Evolutionary conservation across 2,329 filamentous ascomycete genomes (phyloP).

Genomic region (Penicillium expansum): DNA sequence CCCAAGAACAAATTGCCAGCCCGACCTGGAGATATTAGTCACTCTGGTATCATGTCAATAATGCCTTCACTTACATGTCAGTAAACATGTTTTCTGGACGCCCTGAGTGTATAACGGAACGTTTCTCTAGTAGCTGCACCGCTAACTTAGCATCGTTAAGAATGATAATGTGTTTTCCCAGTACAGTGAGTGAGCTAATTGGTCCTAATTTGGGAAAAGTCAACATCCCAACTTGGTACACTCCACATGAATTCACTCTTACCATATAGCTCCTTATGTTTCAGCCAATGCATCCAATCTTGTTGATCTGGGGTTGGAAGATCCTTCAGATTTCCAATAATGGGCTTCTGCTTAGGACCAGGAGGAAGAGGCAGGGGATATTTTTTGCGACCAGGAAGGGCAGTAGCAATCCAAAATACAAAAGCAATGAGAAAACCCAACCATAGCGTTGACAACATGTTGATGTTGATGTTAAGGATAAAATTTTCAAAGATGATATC

Average conservation of each 20-base stretch:
- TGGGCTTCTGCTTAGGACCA: slow-evolving; percentile 47
- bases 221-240: background rate
- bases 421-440: background rate
- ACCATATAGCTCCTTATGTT: slow-evolving; percentile 42
- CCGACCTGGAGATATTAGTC: slow-evolving; percentile 22
- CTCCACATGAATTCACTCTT: background rate
- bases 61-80: slow-evolving; percentile 33
- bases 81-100: slow-evolving; percentile 28
- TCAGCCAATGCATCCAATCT: slow-evolving; percentile 42
- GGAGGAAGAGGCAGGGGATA: slow-evolving; percentile 42
- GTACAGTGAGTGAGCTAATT: slow-evolving; percentile 34
- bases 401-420: background rate
- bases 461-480: background rate
- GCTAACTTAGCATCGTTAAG: slow-evolving; percentile 31
- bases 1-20: slow-evolving; percentile 39
- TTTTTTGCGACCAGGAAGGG: background rate
- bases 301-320: slow-evolving; percentile 41
- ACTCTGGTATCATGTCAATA: background rate
- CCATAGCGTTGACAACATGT: background rate
- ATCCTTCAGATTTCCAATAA: slow-evolving; percentile 52
- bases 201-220: slow-evolving; percentile 23
- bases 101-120: slow-evolving; percentile 25
- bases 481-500: background rate
- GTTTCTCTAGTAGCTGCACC: slow-evolving; percentile 33
- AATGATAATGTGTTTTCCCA: slow-evolving; percentile 34